Conservation (phyloP, 805 yeast genomes). For the Hanseniaspora mollemarum region DNA sequence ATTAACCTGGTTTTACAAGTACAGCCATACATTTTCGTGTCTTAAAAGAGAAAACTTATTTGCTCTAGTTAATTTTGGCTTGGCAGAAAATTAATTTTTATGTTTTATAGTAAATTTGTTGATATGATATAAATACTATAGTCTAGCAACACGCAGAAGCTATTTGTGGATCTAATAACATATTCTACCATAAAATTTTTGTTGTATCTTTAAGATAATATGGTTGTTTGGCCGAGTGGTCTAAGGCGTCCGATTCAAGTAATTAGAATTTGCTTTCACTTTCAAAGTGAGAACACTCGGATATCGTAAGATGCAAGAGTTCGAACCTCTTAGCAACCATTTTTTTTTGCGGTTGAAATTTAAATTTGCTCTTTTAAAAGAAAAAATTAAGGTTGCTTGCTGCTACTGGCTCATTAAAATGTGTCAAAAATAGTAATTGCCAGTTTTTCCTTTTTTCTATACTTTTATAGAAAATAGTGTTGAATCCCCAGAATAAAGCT, state of each 20-base stretch:
- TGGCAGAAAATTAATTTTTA: too few relatives aligned
- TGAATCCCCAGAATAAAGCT: too few relatives aligned
- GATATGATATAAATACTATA: too few relatives aligned
- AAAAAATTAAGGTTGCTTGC: too few relatives aligned
- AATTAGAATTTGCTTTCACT: conserved; percentile 16
- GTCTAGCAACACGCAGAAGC: too few relatives aligned
- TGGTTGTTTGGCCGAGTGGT: conserved; percentile 17
- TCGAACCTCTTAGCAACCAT: conserved; percentile 17
- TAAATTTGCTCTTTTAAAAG: background rate
- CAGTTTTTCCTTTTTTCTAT: background rate
- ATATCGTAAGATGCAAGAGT: conserved; percentile 17
- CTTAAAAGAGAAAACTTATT: too few relatives aligned
- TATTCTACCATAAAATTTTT: background rate
- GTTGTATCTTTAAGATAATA: background rate
- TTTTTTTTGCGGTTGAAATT: background rate
- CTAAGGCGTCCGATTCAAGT: conserved; percentile 18
- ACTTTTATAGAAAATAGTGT: background rate
- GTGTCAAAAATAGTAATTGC: background rate
- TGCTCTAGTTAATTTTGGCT: too few relatives aligned
- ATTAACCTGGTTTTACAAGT: too few relatives aligned
- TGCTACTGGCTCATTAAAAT: too few relatives aligned
- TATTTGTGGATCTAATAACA: background rate
- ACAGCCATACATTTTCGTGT: too few relatives aligned
- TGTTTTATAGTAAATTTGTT: too few relatives aligned
- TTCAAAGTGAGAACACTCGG: conserved; percentile 13